These are phyloP conservation scores for Alternaria atra DNA, from an alignment of 2,329 filamentous ascomycete species.

Conservation along the genomic window DNA sequence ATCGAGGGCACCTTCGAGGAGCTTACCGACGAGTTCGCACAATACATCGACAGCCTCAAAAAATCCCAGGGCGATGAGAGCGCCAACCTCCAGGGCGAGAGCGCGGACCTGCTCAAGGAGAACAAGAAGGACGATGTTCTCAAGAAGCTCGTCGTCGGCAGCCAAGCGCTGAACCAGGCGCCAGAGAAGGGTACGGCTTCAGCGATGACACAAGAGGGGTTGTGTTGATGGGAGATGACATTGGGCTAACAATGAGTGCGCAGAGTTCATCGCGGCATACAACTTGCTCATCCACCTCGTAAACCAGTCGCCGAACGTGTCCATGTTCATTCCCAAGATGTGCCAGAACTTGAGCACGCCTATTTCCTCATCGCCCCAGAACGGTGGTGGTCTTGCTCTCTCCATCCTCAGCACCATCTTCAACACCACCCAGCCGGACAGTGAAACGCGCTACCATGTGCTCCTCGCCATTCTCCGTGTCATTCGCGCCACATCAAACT, in stretches of 20 bases:
- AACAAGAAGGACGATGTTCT: constrained; percentile 83
- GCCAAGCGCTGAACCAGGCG: constrained; percentile 78
- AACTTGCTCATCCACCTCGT: constrained; percentile 96
- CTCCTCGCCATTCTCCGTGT: constrained; percentile 88
- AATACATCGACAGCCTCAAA: constrained; percentile 86
- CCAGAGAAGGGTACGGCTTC: constrained; percentile 77
- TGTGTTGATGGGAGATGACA: constrained; percentile 9
- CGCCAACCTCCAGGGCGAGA: constrained; percentile 65
- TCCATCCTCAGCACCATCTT: constrained; percentile 94
- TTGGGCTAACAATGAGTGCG: constrained; percentile 38
- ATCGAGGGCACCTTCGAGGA: constrained; percentile 95
- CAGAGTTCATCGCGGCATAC: constrained; percentile 93
- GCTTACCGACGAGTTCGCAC: constrained; percentile 91
- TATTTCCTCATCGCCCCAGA: constrained; percentile 82
- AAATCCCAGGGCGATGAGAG: constrained; percentile 66
- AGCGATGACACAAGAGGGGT: constrained; percentile 4
- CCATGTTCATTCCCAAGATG: constrained; percentile 85
- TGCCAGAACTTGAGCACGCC: constrained; percentile 88
- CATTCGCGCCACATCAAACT: constrained; percentile 73
- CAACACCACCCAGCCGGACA: constrained; percentile 81
- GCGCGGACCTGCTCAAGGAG: constrained; percentile 74
- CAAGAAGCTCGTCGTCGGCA: constrained; percentile 86
- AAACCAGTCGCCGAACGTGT: constrained; percentile 82
- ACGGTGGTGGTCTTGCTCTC: constrained; percentile 85
- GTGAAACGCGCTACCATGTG: constrained; percentile 86